Percentiles rank a stretch among this genome's conserved stretches.
Evolutionary conservation across 2,329 filamentous ascomycete genomes (phyloP).

Genomic region (Didymella pomorum): DNA sequence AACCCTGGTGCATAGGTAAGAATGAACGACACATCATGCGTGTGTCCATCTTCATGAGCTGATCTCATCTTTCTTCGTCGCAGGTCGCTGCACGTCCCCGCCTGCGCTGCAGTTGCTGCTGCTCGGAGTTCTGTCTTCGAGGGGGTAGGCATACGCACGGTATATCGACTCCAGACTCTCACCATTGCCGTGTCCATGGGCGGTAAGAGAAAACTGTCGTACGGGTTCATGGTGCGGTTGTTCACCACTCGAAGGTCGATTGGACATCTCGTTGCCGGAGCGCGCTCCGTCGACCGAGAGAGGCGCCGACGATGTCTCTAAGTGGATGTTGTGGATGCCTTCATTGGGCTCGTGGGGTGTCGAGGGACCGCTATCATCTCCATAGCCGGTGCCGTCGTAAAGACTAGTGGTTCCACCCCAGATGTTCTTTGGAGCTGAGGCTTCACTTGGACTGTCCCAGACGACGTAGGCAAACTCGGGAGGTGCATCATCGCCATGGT

Average conservation of each 20-base stretch:
- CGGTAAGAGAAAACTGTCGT: neutral
- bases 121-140: neutral
- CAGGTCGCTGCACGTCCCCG: neutral
- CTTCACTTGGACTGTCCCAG: conserved; percentile 5
- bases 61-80: neutral
- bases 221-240: neutral
- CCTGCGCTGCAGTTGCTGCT: neutral
- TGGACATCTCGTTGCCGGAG: neutral
- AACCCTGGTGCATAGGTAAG: conserved; percentile 1
- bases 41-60: conserved; percentile 2
- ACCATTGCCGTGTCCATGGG: neutral
- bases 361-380: conserved; percentile 14
- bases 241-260: neutral
- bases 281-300: neutral
- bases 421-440: conserved; percentile 10
- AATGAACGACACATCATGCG: conserved; percentile 6
- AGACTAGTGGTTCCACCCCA: conserved; percentile 30
- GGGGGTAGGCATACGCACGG: conserved; percentile 1
- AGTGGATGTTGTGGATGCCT: neutral
- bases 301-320: neutral
- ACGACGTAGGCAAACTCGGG: conserved; percentile 19
- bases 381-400: conserved; percentile 41
- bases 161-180: conserved; percentile 10
- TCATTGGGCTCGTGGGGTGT: conserved; percentile 13
- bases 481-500: neutral